Evolutionary conservation across 2,329 filamentous ascomycete species (phyloP).

Genomic region (Ampelomyces quisqualis): DNA sequence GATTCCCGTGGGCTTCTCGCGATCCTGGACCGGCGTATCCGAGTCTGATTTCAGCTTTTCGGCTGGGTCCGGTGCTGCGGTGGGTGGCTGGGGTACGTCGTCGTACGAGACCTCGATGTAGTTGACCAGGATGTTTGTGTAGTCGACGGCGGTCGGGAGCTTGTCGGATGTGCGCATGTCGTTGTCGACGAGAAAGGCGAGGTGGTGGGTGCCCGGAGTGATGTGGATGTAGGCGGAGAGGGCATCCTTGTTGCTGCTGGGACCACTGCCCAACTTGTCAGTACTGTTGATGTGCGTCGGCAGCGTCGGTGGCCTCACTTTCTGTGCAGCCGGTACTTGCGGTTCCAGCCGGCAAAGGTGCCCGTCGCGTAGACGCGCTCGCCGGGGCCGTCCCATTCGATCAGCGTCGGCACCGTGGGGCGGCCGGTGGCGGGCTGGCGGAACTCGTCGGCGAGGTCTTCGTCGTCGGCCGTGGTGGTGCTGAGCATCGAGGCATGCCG

Average conservation of each 20-base stretch:
- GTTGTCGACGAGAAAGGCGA: conserved; percentile 93
- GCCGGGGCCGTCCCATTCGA: conserved; percentile 82
- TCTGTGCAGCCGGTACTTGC: conserved; percentile 82
- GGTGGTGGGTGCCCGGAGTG: conserved; percentile 89
- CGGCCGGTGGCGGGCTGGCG: conserved; percentile 62
- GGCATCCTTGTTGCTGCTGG: conserved; percentile 54
- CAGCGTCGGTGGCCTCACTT: conserved; percentile 62
- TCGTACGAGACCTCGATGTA: conserved; percentile 91
- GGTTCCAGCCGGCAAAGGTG: conserved; percentile 96
- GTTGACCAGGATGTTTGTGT: conserved; percentile 96
- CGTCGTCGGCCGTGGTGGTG: conserved; percentile 67
- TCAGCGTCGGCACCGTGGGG: conserved; percentile 76
- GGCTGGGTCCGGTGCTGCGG: conserved; percentile 18
- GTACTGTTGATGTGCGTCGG: conserved; percentile 34
- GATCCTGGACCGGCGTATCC: conserved; percentile 29
- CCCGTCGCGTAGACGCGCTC: conserved; percentile 96
- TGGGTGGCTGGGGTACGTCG: conserved; percentile 53
- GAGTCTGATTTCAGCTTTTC: conserved; percentile 21
- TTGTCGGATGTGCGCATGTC: conserved; percentile 87
- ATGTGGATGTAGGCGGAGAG: conserved; percentile 79
- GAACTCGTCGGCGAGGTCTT: conserved; percentile 63
- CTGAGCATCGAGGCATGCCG: conserved; percentile 58
- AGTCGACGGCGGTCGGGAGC: conserved; percentile 93
- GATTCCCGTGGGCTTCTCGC: conserved; percentile 25
- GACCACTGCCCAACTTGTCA: conserved; percentile 39